Base-by-base conservation (phyloP, 2,329 filamentous ascomycete genomes). In the Colletotrichum sp. region DNA sequence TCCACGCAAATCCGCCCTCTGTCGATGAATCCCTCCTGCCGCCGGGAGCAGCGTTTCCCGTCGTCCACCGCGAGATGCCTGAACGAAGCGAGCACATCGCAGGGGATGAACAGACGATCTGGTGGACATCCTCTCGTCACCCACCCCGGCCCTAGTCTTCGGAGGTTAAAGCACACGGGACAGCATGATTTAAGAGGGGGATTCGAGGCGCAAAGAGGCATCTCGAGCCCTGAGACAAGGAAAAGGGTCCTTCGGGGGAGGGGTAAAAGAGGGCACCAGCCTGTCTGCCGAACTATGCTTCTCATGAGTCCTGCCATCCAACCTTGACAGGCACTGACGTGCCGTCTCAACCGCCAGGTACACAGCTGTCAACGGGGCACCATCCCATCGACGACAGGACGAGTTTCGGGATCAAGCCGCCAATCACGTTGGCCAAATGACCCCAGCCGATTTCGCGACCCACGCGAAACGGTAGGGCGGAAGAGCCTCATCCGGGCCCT, bases 11-110 rank as follows among this genome's bases (percentile, higher is more conserved):
- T 13, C 10, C 36, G 25, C 27, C 39, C 34, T 56, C 32, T 18
- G 72, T 67, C 75, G 75, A 77, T 76, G 67, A 77, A 76, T 74
- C 72, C 28, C 55, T 65, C 48, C 58, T 77, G 73, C 60, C 61
- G 68, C 75, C 75, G 75, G 75, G 27, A 75, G 28, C 18, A 61
- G 18, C 43, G 34, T 56, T 43, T 64, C 52, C 65, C 64, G 70
- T 66, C 55, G 13, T 36, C 56, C 22, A 36, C 43, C 18, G 48
- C 10, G 30, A 48, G 39, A 30, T 66, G 69, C 61, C 32, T 39
- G 22, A 30, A 28, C 39, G 34, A 62, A 25, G 32, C 48, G 48
- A 36, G 18, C 15, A 28, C 66, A n/a, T 61, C 36, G 36, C 25
- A 52, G 27, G 36, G 27, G 52, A 22, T 16, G 32, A 43, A 66